Evolutionary conservation across 75 land plant species (phyloP), one percentile per base, ranked within the genome.

Genomic region (Picea sitchensis): DNA sequence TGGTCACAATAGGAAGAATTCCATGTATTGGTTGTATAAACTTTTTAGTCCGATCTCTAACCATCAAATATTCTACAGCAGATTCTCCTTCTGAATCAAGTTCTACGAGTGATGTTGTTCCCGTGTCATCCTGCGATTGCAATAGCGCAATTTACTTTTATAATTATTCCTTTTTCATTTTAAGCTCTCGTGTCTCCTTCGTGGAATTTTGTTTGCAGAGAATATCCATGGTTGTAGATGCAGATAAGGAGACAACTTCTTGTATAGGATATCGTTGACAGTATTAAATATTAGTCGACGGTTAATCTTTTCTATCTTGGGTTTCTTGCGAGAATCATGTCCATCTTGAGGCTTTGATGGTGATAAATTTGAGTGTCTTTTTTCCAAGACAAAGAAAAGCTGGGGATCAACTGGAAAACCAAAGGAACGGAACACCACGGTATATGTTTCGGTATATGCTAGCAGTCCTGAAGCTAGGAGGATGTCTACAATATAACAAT

Each of bases 241-340:
- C 56, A 51, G 56, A 51, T 51, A 51, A 51, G 56, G 56, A 51
- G 56, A 51, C 72, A 96, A 54, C 74, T 88, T 83, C 51, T 80
- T 78, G 6, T 41, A 78, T 79, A 96, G 82, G 63, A 91, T 85
- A 68, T 91, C 95, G 77, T 94, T 96, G 20, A 95, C 94, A 14
- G 87, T 73, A 59, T 91, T 94, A 76, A 96, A 95, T 6, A 95
- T 77, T 44, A 96, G 88, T 69, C 89, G 87, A 13, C 92, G 81
- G 41, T 88, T 82, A 11, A 77, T 56, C 78, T 85, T 91, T 56
- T 82, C 84, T 4, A 58, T 58, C 41, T 80, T 58, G 18, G 47
- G 31, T 47, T 79, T 59, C 15, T 65, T 17, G 64, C 64, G 20
- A 5, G 23, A 62, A 7, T 23, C n/a, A 21, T 20, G 54, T 8